These are phyloP conservation scores for Ilex asprella DNA, from an alignment of 257 asterid genomes.

Conservation along the genomic window DNA sequence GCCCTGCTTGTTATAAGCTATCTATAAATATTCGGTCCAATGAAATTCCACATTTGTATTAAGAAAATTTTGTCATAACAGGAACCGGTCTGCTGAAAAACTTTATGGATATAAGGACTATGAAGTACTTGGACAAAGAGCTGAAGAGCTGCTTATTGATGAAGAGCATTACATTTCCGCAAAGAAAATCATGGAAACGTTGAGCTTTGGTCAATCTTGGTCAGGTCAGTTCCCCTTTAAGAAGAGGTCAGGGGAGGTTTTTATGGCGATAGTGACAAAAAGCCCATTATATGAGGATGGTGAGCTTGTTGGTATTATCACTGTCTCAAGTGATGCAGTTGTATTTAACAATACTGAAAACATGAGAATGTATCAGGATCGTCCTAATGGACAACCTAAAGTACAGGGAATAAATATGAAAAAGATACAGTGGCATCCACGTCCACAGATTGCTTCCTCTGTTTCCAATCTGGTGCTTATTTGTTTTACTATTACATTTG, in stretches of 20 bases:
- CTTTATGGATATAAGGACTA: conserved; percentile 58
- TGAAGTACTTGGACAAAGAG: conserved; percentile 51
- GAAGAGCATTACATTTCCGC: conserved; percentile 39
- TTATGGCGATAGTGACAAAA: conserved; percentile 60
- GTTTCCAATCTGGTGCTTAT: conserved; percentile 63
- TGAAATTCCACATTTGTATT: neutral
- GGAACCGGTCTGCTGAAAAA: conserved; percentile 71
- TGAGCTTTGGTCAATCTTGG: conserved; percentile 54
- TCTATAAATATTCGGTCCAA: no score
- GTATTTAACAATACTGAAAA: conserved; percentile 31
- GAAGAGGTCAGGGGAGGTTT: conserved; percentile 47
- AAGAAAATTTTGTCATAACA: conserved; percentile 1
- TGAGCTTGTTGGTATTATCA: conserved; percentile 52
- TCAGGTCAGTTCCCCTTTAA: conserved; percentile 61
- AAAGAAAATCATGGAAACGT: conserved; percentile 22
- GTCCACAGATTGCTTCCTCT: conserved; percentile 36
- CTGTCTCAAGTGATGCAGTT: conserved; percentile 67
- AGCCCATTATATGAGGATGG: conserved; percentile 63
- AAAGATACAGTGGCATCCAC: conserved; percentile 32
- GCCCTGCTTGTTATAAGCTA: no score
- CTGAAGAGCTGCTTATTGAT: conserved; percentile 31
- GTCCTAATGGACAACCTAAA: conserved; percentile 20
- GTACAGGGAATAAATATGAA: conserved; percentile 27
- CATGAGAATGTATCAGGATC: conserved; percentile 19
- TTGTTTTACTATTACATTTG: neutral